Conservation (phyloP, 179 eudicot genomes). For the Silene noctiflora region DNA sequence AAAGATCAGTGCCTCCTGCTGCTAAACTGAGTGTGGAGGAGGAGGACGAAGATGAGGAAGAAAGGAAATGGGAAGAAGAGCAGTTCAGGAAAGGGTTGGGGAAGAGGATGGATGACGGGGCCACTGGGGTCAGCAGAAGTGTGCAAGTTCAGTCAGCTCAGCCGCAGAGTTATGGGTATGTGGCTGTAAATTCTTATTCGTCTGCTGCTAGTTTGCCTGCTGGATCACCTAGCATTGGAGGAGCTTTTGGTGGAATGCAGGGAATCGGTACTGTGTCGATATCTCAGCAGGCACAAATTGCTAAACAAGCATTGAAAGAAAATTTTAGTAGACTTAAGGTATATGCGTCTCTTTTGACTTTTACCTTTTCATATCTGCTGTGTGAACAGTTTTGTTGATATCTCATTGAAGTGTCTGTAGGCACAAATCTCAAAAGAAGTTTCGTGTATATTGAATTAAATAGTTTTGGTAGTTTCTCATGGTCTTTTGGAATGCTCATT, state of each 20-base stretch:
- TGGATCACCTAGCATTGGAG: conserved; percentile 55
- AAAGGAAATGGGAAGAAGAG: conserved; percentile 93
- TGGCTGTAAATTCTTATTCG: conserved; percentile 30
- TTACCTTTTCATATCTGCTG: not conserved
- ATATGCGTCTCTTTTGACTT: conserved; percentile 18
- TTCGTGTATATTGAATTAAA: not conserved
- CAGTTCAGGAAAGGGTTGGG: conserved; percentile 88
- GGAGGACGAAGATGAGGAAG: conserved; percentile 87
- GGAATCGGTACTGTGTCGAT: conserved; percentile 55
- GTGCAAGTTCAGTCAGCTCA: conserved; percentile 43
- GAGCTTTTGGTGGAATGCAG: conserved; percentile 44
- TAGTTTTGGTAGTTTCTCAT: not conserved
- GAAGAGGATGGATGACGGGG: conserved; percentile 73
- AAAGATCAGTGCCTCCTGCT: conserved; percentile 26
- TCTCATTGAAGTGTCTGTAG: not conserved
- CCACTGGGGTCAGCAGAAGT: conserved; percentile 30
- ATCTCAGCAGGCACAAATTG: conserved; percentile 74
- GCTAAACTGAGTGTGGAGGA: conserved; percentile 29
- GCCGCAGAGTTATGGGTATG: conserved; percentile 33
- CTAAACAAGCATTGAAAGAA: conserved; percentile 74
- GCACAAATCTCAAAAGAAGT: not conserved
- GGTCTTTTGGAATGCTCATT: conserved; percentile 3
- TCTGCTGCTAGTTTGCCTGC: conserved; percentile 29
- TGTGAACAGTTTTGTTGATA: not conserved
- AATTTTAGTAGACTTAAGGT: conserved; percentile 76